phyloP scores from a whole-genome alignment of 345 rosid species.

The Limnanthes douglasii region DNA sequence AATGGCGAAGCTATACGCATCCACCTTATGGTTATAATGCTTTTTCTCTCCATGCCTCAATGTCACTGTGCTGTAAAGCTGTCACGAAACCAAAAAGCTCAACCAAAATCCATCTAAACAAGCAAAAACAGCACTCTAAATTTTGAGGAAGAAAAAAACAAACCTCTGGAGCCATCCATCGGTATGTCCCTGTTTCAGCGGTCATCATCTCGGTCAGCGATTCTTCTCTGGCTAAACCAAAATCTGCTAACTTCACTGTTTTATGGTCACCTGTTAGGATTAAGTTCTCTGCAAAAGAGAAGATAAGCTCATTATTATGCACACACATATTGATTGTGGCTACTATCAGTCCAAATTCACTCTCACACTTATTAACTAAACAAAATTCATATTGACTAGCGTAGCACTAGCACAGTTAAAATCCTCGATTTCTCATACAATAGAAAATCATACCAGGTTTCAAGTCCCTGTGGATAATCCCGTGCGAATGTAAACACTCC shows the following conservation, averaged over 20 bases:
- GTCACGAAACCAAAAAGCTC: conserved; percentile 8
- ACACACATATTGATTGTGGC: too few species aligned
- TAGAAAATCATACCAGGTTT: conserved; percentile 68
- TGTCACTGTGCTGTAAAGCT: conserved; percentile 97
- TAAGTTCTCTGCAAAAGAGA: conserved; percentile 59
- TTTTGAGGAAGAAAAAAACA: not conserved
- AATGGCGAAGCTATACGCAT: conserved; percentile 92
- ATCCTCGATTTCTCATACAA: not conserved
- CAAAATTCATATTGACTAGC: too few species aligned
- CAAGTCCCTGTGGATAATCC: conserved; percentile 93
- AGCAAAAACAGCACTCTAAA: conserved; percentile 2
- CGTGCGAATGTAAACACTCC: conserved; percentile 95
- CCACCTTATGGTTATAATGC: conserved; percentile 94
- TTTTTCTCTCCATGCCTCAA: conserved; percentile 95
- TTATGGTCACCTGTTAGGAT: conserved; percentile 74
- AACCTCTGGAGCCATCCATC: conserved; percentile 99
- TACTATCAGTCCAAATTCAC: too few species aligned
- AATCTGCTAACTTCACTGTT: conserved; percentile 91
- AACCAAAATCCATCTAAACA: conserved; percentile 1
- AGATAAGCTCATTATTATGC: not conserved
- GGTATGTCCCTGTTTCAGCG: conserved; percentile 96
- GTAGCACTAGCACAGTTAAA: too few species aligned
- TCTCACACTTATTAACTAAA: too few species aligned
- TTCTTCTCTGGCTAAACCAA: conserved; percentile 99
- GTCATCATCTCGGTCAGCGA: conserved; percentile 99